Evolutionary conservation across 2,329 filamentous ascomycete genomes (phyloP).

Genomic region (Fusarium napiforme): DNA sequence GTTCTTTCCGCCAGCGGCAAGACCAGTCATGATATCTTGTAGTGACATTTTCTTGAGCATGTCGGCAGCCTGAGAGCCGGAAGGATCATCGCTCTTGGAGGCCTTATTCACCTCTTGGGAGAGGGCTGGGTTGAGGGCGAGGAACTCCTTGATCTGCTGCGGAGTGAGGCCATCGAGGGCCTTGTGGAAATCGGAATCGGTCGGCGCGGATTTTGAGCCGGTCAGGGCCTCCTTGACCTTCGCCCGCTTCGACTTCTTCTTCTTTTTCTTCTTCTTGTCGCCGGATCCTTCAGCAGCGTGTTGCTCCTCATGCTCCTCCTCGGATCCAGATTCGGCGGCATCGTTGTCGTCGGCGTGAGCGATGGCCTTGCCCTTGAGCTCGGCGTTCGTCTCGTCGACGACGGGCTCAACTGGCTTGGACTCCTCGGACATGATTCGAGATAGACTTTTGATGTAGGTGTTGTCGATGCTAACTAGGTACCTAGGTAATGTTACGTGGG

Average conservation of each 20-base stretch:
- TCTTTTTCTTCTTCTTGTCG: slow-evolving; percentile 64
- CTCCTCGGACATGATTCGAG: slow-evolving; percentile 62
- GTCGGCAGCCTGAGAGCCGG: slow-evolving; percentile 58
- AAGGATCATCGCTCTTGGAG: slow-evolving; percentile 51
- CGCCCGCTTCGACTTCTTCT: slow-evolving; percentile 74
- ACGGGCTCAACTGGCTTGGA: slow-evolving; percentile 70
- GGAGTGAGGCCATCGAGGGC: slow-evolving; percentile 65
- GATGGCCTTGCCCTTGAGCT: slow-evolving; percentile 60
- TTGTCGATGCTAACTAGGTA: slow-evolving; percentile 22
- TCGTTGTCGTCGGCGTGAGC: slow-evolving; percentile 50
- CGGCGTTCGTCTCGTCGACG: slow-evolving; percentile 61
- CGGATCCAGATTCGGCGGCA: slow-evolving; percentile 59
- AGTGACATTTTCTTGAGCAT: slow-evolving; percentile 72
- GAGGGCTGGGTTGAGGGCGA: slow-evolving; percentile 78
- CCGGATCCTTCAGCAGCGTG: slow-evolving; percentile 52
- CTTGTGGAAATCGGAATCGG: slow-evolving; percentile 58
- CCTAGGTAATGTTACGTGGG: slow-evolving; percentile 6
- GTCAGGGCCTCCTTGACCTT: slow-evolving; percentile 63
- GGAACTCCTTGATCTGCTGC: slow-evolving; percentile 71
- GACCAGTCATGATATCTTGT: slow-evolving; percentile 77
- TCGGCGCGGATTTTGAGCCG: slow-evolving; percentile 47
- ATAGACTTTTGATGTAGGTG: slow-evolving; percentile 25
- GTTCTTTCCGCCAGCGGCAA: slow-evolving; percentile 85
- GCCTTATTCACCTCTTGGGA: slow-evolving; percentile 64
- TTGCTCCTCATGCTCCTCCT: slow-evolving; percentile 52